Evolutionary conservation across 306 rosid genomes (phyloP), one percentile per base, ranked within the genome.

Genomic region (Cucurbita moschata): DNA sequence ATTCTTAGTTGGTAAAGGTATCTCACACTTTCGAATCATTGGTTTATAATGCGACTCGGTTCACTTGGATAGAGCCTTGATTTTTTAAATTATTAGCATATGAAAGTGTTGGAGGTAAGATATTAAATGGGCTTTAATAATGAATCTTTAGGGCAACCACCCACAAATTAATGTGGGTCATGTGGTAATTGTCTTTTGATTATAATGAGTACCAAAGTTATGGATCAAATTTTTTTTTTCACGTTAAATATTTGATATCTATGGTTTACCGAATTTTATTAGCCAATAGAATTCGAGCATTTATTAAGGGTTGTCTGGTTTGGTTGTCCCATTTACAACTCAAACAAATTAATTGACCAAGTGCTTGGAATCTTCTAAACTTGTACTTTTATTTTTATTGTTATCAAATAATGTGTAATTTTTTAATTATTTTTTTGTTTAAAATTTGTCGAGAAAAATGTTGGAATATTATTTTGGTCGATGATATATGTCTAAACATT

Each of bases 131-230:
- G 4, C 7, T 61, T 61, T 7, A 61, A 61, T 21, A 61, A 61
- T 61, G 21, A 61, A 61, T 35, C 11, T 7, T 6, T 37, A 0
- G 68, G 67, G 13, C 68, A 61, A 61, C 68, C 46, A 61, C 23
- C 65, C 68, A 37, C 66, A 61, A 4, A 15, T 9, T 0, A 63
- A 63, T 39, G 4, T 39, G 50, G 50, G 6, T 63, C 70, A 63
- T 38, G 50, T 39, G 70, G 70, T n/a, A 39, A 63, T 63, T 63
- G 70, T 63, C 70, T 39, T 37, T 63, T 63, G 49, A 63, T 63
- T 16, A 63, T 39, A 63, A 63, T 15, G 43, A 39, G 49, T 60
- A 63, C 8, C 15, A 63, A 63, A 16, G 14, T 59, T 59, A 3
- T 62, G 12, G 47, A 30, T 63, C 30, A 39, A 9, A 62, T 63